These are phyloP conservation scores for Jatropha multifida DNA, from an alignment of 441 rosid species.

Conservation along the genomic window DNA sequence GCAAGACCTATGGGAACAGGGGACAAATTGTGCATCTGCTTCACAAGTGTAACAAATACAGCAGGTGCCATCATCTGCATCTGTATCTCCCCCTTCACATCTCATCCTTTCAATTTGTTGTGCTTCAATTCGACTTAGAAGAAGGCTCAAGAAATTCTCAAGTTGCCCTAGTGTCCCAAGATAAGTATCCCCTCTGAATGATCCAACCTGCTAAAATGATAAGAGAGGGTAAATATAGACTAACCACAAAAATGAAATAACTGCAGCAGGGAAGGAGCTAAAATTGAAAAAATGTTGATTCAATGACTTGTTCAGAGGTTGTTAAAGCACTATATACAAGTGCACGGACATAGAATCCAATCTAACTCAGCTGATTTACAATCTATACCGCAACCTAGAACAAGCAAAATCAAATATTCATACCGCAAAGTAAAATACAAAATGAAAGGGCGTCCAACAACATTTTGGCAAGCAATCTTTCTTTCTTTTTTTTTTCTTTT, in stretches of 20 bases:
- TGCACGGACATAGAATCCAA: not conserved
- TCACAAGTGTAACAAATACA: conserved; percentile 80
- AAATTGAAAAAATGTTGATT: not conserved
- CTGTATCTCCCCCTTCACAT: conserved; percentile 35
- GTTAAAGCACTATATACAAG: not conserved
- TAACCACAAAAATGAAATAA: not conserved
- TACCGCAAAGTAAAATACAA: not conserved
- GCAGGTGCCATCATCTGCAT: conserved; percentile 60
- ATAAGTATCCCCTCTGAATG: conserved; percentile 53
- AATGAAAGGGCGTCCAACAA: not conserved
- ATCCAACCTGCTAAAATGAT: conserved; percentile 55
- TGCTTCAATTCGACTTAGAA: conserved; percentile 47
- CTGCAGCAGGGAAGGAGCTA: not conserved
- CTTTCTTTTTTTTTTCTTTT: no score
- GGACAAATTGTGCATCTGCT: conserved; percentile 74
- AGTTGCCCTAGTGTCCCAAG: conserved; percentile 59
- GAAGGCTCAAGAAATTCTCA: conserved; percentile 60
- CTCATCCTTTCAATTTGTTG: conserved; percentile 37
- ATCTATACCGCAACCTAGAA: not conserved
- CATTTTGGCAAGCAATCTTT: not conserved
- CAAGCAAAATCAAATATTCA: not conserved
- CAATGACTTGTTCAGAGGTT: not conserved
- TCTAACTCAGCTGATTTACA: not conserved
- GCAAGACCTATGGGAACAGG: conserved; percentile 90
- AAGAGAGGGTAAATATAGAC: not conserved